Conservation (phyloP, 768 basidiomycete species). For the Suillus alpinus region DNA sequence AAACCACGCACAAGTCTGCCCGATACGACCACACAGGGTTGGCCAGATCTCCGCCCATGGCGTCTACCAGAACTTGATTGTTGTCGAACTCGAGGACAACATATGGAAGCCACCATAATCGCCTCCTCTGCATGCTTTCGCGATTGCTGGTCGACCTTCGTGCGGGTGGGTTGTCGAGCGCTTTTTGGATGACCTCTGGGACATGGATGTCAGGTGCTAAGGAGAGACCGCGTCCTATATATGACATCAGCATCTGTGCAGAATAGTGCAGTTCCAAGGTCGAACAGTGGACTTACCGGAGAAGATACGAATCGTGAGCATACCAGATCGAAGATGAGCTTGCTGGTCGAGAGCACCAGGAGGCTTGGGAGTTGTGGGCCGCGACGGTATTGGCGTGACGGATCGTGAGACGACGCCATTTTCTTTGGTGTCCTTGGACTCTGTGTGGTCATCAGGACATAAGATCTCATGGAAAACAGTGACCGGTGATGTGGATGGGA, state of each 20-base stretch:
- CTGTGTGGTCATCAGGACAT: conserved; percentile 31
- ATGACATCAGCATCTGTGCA: not conserved
- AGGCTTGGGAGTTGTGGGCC: conserved; percentile 74
- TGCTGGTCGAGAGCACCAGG: conserved; percentile 44
- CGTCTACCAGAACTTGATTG: conserved; percentile 96
- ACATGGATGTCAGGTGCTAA: conserved; percentile 76
- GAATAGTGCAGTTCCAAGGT: conserved; percentile 8
- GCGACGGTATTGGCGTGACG: conserved; percentile 76
- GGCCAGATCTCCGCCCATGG: conserved; percentile 88
- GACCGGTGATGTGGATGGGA: not conserved
- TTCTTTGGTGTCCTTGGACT: conserved; percentile 68
- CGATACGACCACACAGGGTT: conserved; percentile 95
- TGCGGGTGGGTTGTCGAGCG: conserved; percentile 61
- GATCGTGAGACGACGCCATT: conserved; percentile 74
- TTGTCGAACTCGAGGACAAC: conserved; percentile 98
- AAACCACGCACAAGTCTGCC: conserved; percentile 79
- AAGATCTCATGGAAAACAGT: conserved; percentile 3
- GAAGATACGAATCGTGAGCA: conserved; percentile 95
- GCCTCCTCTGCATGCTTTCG: conserved; percentile 89
- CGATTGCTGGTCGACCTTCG: conserved; percentile 69
- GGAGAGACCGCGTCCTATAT: conserved; percentile 70
- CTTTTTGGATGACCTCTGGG: conserved; percentile 83
- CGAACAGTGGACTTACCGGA: conserved; percentile 55
- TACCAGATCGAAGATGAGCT: conserved; percentile 74
- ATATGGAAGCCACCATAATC: conserved; percentile 93